Conservation (phyloP, 2,329 filamentous ascomycete genomes). For the Tolypocladium guangdongense region DNA sequence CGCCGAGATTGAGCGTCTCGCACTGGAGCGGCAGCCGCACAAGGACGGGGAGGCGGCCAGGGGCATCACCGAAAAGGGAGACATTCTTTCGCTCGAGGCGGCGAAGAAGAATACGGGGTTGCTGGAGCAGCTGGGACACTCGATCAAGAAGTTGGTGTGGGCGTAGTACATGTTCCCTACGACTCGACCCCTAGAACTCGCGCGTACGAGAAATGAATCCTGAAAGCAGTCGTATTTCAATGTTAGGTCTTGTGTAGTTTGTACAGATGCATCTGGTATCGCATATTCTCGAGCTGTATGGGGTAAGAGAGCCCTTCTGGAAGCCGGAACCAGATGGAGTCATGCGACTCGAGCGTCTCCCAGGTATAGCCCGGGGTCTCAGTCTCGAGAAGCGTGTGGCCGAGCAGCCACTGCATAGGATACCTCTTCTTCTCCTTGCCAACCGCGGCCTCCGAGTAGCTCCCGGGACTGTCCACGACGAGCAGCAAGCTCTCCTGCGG, state of each 20-base stretch:
- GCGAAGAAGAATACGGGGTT: slow-evolving; percentile 80
- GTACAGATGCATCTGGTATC: slow-evolving; percentile 86
- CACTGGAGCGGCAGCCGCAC: slow-evolving; percentile 35
- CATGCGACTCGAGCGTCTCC: slow-evolving; percentile 64
- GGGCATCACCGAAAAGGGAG: slow-evolving; percentile 42
- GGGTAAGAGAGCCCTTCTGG: slow-evolving; percentile 60
- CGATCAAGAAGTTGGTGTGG: slow-evolving; percentile 92
- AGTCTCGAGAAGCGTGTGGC: slow-evolving; percentile 59
- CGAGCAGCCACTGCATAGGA: slow-evolving; percentile 87
- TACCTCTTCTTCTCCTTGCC: slow-evolving; percentile 57
- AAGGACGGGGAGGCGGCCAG: slow-evolving; percentile 30
- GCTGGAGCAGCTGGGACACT: slow-evolving; percentile 78
- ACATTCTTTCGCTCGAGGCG: slow-evolving; percentile 75
- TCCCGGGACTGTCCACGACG: slow-evolving; percentile 87
- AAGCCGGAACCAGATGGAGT: slow-evolving; percentile 79
- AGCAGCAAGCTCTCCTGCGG: slow-evolving; percentile 57
- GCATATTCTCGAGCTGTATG: slow-evolving; percentile 85
- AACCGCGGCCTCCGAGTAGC: slow-evolving; percentile 74
- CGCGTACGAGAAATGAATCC: neutral
- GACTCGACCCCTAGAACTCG: neutral
- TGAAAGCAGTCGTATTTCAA: neutral
- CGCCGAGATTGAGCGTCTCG: slow-evolving; percentile 63
- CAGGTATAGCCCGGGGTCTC: slow-evolving; percentile 39
- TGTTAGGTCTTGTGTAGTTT: slow-evolving; percentile 16
- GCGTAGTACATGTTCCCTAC: slow-evolving; percentile 21